These are phyloP conservation scores for Lepiota brunneoincarnata DNA, from an alignment of 768 basidiomycete genomes.

Conservation along the genomic window DNA sequence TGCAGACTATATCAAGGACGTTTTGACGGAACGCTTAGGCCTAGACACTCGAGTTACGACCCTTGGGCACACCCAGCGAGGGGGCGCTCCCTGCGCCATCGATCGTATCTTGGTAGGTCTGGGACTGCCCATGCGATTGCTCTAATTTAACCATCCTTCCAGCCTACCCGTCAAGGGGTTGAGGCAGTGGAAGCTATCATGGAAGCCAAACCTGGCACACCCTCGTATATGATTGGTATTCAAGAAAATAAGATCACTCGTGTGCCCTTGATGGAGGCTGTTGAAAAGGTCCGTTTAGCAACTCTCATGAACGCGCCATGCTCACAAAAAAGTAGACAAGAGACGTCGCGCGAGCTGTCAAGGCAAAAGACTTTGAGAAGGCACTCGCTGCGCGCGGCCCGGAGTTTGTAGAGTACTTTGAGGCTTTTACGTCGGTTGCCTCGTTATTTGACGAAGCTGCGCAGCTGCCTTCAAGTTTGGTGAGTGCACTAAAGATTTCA, in stretches of 20 bases:
- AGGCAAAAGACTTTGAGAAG: constrained; percentile 76
- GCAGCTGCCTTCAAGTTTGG: constrained; percentile 49
- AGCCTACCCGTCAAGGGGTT: constrained; percentile 96
- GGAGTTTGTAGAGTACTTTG: constrained; percentile 84
- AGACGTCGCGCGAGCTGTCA: constrained; percentile 80
- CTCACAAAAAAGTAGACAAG: constrained; percentile 57
- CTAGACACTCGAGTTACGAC: constrained; percentile 97
- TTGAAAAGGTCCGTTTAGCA: constrained; percentile 60
- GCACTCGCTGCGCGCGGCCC: constrained; percentile 89
- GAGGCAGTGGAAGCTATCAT: constrained; percentile 90
- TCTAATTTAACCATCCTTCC: constrained; percentile 7
- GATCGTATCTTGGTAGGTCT: constrained; percentile 85
- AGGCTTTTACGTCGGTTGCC: constrained; percentile 82
- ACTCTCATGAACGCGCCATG: not conserved
- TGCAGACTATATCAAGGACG: constrained; percentile 86
- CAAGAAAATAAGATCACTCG: constrained; percentile 94
- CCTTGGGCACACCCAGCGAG: constrained; percentile 94
- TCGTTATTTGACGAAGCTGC: constrained; percentile 48
- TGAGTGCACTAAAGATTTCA: constrained; percentile 21
- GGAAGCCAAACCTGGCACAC: constrained; percentile 81
- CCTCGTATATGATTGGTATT: constrained; percentile 97
- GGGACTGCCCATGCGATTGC: not conserved
- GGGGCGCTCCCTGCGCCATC: constrained; percentile 88
- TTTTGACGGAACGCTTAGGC: constrained; percentile 81
- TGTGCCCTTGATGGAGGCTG: constrained; percentile 90